Percentiles rank a stretch among this genome's conserved stretches.
These are phyloP conservation scores for Mesembryanthemum crystallinum DNA, from an alignment of 148 eudicot genomes.

Conservation along the genomic window DNA sequence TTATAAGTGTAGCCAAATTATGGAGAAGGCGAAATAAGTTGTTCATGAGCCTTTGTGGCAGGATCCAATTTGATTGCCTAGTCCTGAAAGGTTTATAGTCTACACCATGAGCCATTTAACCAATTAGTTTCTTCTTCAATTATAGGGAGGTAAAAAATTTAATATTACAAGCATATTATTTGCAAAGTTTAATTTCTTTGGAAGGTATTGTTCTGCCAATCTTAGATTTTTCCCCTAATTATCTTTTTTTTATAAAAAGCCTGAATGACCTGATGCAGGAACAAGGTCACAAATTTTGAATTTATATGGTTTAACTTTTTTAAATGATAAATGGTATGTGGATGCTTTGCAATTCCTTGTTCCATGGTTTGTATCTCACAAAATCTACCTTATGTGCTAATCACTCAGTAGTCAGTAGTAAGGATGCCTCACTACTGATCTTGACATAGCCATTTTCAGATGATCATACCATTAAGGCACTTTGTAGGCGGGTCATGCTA, in stretches of 20 bases:
- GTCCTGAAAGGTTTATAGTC: neutral
- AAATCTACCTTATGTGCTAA: no score
- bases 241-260: neutral
- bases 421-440: neutral
- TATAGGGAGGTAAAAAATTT: no score
- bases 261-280: neutral
- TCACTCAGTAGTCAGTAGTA: neutral
- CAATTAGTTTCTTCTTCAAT: neutral
- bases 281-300: neutral
- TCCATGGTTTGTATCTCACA: neutral
- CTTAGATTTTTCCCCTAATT: no score
- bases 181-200: neutral
- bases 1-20: neutral
- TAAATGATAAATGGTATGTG: neutral
- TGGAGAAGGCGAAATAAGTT: neutral
- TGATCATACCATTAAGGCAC: no score
- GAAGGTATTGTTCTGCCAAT: neutral
- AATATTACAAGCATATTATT: no score
- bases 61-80: neutral
- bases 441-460: no score
- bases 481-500: no score
- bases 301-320: no score
- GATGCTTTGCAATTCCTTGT: neutral
- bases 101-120: neutral
- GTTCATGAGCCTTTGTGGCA: neutral